Conservation (phyloP, 148 eudicot genomes). For the Diospyros kaki region DNA sequence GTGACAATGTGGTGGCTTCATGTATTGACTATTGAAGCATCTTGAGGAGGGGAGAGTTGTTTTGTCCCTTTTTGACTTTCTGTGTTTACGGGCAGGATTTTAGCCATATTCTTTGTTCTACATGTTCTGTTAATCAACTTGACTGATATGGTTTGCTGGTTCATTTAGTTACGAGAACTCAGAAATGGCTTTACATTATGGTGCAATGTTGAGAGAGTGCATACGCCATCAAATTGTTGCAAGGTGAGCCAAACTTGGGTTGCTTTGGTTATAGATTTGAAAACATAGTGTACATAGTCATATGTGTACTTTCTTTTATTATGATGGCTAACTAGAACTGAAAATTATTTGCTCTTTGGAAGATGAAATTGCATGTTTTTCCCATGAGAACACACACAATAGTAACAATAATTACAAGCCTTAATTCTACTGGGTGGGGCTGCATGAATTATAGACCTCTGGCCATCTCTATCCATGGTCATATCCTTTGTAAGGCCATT, state of each 20-base stretch:
- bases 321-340: background rate
- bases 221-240: conserved; percentile 98
- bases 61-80: no score
- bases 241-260: conserved; percentile 39
- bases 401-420: no score
- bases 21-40: no score
- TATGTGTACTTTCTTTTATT: background rate
- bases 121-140: conserved; percentile 1
- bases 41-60: no score
- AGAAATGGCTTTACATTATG: conserved; percentile 91
- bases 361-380: background rate
- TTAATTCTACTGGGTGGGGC: no score
- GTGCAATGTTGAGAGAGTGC: conserved; percentile 97
- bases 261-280: no score
- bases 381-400: background rate
- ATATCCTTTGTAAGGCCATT: no score
- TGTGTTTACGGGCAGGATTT: background rate
- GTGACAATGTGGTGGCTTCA: no score
- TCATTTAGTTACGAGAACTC: conserved; percentile 62
- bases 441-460: no score
- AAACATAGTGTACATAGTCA: background rate
- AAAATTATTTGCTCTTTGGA: background rate
- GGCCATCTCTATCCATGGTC: no score
- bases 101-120: background rate
- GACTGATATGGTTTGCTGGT: conserved; percentile 13